phyloP scores from a whole-genome alignment of 108 stramenopile species.

The Fragilaria radians region DNA sequence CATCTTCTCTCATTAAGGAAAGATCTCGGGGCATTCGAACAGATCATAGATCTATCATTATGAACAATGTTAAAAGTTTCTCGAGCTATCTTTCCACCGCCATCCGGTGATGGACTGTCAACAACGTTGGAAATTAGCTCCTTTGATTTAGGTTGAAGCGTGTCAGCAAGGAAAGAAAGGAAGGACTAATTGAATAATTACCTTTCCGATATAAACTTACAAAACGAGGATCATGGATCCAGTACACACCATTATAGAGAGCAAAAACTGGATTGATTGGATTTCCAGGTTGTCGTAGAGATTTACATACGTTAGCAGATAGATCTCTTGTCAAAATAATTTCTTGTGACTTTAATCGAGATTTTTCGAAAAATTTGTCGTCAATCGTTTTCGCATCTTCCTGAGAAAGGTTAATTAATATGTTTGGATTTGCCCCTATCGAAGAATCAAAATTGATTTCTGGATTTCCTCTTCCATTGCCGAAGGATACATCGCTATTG shows the following conservation, averaged over 20 bases:
- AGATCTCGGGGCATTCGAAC: slow-evolving; percentile 29
- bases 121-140: slow-evolving; percentile 10
- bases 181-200: background rate
- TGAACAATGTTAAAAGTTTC: background rate
- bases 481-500: background rate
- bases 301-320: background rate
- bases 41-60: too few relatives aligned
- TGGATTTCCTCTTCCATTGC: background rate
- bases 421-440: background rate
- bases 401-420: background rate
- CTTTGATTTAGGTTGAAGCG: background rate
- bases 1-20: slow-evolving; percentile 37
- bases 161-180: background rate
- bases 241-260: slow-evolving; percentile 6
- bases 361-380: background rate
- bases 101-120: slow-evolving; percentile 17
- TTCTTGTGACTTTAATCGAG: background rate
- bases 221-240: slow-evolving; percentile 21
- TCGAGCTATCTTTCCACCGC: slow-evolving; percentile 8
- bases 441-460: background rate
- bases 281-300: background rate
- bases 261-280: background rate
- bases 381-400: slow-evolving; percentile 2
- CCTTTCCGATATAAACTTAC: too few relatives aligned
- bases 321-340: background rate